Evolutionary conservation across 1,139 yeast genomes (phyloP).

Genomic region (Nakaseomyces sp.): DNA sequence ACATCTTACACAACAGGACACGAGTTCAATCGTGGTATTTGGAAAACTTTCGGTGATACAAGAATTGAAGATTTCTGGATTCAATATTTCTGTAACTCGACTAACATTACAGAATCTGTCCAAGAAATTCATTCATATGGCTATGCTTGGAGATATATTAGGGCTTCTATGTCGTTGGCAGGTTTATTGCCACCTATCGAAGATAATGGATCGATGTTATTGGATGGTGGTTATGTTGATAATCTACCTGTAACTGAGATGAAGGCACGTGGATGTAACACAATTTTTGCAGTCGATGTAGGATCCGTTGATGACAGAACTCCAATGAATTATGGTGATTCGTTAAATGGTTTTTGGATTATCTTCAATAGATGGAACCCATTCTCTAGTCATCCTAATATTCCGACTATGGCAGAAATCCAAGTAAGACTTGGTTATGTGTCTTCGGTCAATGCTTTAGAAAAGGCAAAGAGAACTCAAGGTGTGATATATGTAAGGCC

Average conservation of each 20-base stretch:
- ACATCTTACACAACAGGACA: conserved; percentile 95
- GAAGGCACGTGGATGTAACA: conserved; percentile 79
- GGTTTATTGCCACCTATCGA: conserved; percentile 87
- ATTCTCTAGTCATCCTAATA: conserved; percentile 75
- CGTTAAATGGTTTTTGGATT: conserved; percentile 89
- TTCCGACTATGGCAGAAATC: conserved; percentile 91
- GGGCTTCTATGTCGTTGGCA: conserved; percentile 96
- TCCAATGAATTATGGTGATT: conserved; percentile 87
- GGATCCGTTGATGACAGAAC: conserved; percentile 91
- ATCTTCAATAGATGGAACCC: conserved; percentile 84
- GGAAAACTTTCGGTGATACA: conserved; percentile 89
- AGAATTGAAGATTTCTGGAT: conserved; percentile 97
- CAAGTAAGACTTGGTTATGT: conserved; percentile 92
- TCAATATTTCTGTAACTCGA: conserved; percentile 77
- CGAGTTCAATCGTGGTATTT: conserved; percentile 90
- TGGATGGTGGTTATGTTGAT: conserved; percentile 95
- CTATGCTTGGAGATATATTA: conserved; percentile 87
- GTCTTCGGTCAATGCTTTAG: conserved; percentile 87
- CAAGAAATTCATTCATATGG: conserved; percentile 94
- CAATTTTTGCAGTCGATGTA: conserved; percentile 92
- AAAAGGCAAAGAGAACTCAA: conserved; percentile 72
- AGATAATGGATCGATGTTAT: conserved; percentile 81
- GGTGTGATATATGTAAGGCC: conserved; percentile 91
- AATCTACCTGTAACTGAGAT: conserved; percentile 87
- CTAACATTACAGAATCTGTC: conserved; percentile 90